Conservation (phyloP, 495 filamentous ascomycete genomes). For the Penicillium crystallinum region DNA sequence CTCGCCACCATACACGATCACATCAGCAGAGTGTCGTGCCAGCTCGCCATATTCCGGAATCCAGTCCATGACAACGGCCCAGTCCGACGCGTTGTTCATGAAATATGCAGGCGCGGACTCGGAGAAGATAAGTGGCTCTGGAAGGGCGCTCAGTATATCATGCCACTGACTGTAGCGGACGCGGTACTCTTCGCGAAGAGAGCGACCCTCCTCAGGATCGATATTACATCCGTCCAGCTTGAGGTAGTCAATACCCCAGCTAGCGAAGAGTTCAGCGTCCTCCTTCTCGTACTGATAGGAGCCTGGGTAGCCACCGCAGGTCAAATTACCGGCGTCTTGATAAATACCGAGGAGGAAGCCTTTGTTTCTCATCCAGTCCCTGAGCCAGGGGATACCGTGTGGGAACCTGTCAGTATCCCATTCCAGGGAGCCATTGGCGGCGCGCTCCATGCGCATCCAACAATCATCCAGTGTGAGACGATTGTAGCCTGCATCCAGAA, state of each 20-base stretch:
- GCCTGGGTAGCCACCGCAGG: constrained; percentile 38
- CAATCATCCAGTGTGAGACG: constrained; percentile 42
- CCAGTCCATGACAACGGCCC: constrained; percentile 40
- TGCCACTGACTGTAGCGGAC: constrained; percentile 33
- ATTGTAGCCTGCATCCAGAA: constrained; percentile 36
- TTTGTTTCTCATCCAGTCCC: constrained; percentile 22
- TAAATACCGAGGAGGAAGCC: constrained; percentile 41
- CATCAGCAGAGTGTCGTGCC: constrained; percentile 40
- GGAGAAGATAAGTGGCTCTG: constrained; percentile 37
- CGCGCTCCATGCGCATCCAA: constrained; percentile 32
- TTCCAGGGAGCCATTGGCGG: constrained; percentile 26
- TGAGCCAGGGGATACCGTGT: constrained; percentile 37
- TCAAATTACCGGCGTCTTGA: constrained; percentile 36
- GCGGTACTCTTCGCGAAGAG: constrained; percentile 27
- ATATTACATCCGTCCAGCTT: constrained; percentile 41
- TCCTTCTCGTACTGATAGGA: constrained; percentile 32
- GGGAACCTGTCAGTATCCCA: constrained; percentile 37
- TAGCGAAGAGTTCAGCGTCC: constrained; percentile 34
- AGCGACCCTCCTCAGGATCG: constrained; percentile 19
- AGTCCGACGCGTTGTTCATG: constrained; percentile 29
- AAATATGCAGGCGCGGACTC: constrained; percentile 42
- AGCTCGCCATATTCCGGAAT: constrained; percentile 33
- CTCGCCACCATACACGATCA: constrained; percentile 29
- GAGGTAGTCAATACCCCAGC: constrained; percentile 41
- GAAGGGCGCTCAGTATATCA: constrained; percentile 24